Percentiles rank a stretch among this genome's conserved stretches.
Conservation (phyloP, 2,329 filamentous ascomycete genomes). For the Venturiaceae sp. region DNA sequence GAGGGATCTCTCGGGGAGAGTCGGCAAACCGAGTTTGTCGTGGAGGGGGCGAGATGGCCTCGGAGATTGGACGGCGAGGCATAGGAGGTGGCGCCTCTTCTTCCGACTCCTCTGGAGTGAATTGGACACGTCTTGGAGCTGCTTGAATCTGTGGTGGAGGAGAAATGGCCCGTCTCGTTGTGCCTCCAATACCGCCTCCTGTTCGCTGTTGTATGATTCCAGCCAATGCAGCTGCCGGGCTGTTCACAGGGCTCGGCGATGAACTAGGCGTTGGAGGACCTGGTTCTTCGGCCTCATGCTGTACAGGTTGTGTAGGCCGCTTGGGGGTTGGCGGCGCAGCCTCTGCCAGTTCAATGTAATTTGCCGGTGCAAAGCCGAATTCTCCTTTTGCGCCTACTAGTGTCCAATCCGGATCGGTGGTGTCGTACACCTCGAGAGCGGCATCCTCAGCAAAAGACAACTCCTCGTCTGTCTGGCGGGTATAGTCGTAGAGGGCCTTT, state of each 20-base stretch:
- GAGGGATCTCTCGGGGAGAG: background rate
- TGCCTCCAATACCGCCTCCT: conserved; percentile 19
- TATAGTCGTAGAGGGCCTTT: conserved; percentile 96
- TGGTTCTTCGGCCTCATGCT: conserved; percentile 25
- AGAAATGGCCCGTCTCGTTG: conserved; percentile 24
- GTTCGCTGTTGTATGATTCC: conserved; percentile 40
- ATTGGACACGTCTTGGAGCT: conserved; percentile 41
- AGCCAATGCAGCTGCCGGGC: conserved; percentile 51
- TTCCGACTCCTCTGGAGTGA: conserved; percentile 59
- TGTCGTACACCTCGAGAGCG: conserved; percentile 75
- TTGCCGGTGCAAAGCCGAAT: conserved; percentile 89
- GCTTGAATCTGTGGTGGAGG: conserved; percentile 43
- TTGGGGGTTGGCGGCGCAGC: conserved; percentile 29
- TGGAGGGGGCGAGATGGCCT: conserved; percentile 41
- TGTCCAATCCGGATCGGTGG: conserved; percentile 91
- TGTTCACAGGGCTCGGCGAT: conserved; percentile 35
- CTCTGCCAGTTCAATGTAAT: conserved; percentile 71
- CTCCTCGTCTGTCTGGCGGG: conserved; percentile 94
- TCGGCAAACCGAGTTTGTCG: background rate
- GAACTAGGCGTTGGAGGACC: conserved; percentile 31
- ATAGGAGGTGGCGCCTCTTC: conserved; percentile 52
- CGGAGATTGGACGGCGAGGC: conserved; percentile 52
- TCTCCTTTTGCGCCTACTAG: conserved; percentile 76
- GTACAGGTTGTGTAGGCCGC: conserved; percentile 21
- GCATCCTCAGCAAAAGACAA: conserved; percentile 90